phyloP scores from a whole-genome alignment of 495 filamentous ascomycete genomes.

The Astrothelium subdiscretum region DNA sequence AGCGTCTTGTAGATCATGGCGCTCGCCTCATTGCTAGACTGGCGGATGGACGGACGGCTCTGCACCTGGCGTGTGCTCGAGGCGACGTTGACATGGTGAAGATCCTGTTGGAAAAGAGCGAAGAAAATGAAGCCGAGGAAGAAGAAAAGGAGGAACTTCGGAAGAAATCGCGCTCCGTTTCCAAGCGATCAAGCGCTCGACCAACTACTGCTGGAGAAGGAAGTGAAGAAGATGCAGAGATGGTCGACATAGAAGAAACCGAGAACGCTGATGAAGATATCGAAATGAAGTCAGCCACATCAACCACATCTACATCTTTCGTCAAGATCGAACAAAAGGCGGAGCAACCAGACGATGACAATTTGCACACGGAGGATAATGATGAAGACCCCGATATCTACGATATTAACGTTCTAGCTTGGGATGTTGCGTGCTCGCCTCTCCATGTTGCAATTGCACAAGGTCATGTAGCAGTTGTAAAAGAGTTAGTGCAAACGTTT shows the following conservation, averaged over 20 bases:
- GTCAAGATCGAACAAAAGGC: conserved; percentile 45
- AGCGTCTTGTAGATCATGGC: conserved; percentile 55
- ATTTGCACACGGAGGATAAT: conserved; percentile 38
- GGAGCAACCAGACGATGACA: conserved; percentile 20
- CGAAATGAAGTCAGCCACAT: conserved; percentile 29
- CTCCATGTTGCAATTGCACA: conserved; percentile 66
- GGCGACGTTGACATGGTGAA: conserved; percentile 57
- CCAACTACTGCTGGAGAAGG: conserved; percentile 11
- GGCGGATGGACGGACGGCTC: conserved; percentile 64
- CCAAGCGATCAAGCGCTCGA: conserved; percentile 4
- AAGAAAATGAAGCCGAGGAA: conserved; percentile 55
- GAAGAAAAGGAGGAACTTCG: conserved; percentile 43
- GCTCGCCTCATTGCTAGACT: conserved; percentile 60
- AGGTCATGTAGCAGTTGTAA: conserved; percentile 55
- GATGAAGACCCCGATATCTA: conserved; percentile 64
- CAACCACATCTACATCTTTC: conserved; percentile 51
- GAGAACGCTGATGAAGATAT: conserved; percentile 27
- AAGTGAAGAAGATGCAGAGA: conserved; percentile 33
- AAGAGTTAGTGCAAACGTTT: conserved; percentile 56
- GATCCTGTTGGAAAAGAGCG: conserved; percentile 57
- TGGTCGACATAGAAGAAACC: conserved; percentile 29
- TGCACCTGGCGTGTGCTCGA: conserved; percentile 63
- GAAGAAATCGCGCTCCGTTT: conserved; percentile 23
- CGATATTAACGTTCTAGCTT: conserved; percentile 60
- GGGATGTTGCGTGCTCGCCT: conserved; percentile 60